phyloP scores from a whole-genome alignment of 1,139 yeast genomes.

The Blastobotrys persicus region DNA sequence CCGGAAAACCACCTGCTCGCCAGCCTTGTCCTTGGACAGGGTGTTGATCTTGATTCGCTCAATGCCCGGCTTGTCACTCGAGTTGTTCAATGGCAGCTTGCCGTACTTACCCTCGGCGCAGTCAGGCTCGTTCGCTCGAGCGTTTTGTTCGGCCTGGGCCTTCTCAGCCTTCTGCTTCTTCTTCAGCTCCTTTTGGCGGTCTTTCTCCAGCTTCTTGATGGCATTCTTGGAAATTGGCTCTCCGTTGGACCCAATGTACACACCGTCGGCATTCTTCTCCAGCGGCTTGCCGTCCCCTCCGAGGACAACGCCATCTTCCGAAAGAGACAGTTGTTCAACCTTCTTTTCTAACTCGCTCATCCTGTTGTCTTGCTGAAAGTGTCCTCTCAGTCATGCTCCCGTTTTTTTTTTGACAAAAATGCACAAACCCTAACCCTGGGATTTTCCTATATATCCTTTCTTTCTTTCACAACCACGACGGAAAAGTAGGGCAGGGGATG shows the following conservation, averaged over 20 bases:
- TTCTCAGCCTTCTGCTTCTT: slow-evolving; percentile 92
- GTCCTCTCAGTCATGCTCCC: background rate
- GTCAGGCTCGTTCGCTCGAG: slow-evolving; percentile 76
- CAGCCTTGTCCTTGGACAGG: slow-evolving; percentile 62
- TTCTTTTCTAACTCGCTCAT: slow-evolving; percentile 30
- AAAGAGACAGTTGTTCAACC: slow-evolving; percentile 27
- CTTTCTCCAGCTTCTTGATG: slow-evolving; percentile 89
- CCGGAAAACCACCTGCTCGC: slow-evolving; percentile 77
- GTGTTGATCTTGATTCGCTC: slow-evolving; percentile 56
- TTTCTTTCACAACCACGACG: too few relatives aligned
- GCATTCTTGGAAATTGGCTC: slow-evolving; percentile 95
- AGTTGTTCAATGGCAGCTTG: slow-evolving; percentile 81
- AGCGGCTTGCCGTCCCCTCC: slow-evolving; percentile 31
- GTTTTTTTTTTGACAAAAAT: background rate
- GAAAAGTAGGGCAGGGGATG: too few relatives aligned
- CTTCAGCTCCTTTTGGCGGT: slow-evolving; percentile 86
- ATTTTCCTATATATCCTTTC: too few relatives aligned
- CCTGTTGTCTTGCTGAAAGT: slow-evolving; percentile 1
- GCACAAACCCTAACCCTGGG: background rate
- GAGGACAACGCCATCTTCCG: slow-evolving; percentile 39
- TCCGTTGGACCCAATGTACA: slow-evolving; percentile 54
- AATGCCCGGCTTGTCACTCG: slow-evolving; percentile 59
- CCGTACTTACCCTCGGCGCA: slow-evolving; percentile 89
- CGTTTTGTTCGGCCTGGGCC: slow-evolving; percentile 82
- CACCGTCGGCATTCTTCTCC: slow-evolving; percentile 34